These are phyloP conservation scores for Glomus cerebriforme DNA, from an alignment of 192 early-diverging fungal species.

Conservation along the genomic window DNA sequence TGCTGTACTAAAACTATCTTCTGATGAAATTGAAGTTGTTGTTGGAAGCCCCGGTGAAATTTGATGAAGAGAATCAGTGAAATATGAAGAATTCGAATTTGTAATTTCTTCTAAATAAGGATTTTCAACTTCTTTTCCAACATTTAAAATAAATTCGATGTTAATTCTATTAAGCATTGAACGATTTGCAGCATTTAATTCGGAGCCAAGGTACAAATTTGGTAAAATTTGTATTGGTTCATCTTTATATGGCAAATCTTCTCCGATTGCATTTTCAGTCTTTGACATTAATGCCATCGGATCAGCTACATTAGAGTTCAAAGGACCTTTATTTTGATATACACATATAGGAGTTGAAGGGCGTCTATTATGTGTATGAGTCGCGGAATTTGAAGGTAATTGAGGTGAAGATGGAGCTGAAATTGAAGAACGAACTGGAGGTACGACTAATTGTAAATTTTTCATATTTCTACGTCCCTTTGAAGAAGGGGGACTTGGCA, in stretches of 20 bases:
- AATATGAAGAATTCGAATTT: conserved; percentile 10
- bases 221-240: conserved; percentile 66
- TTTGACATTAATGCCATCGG: conserved; percentile 27
- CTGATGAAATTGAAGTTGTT: conserved; percentile 4
- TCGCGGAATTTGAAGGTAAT: not conserved
- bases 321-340: conserved; percentile 13
- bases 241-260: conserved; percentile 50
- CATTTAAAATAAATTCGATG: conserved; percentile 69
- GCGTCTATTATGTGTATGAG: conserved; percentile 25
- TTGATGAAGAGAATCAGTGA: conserved; percentile 31
- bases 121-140: conserved; percentile 76
- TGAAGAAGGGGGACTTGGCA: conserved; percentile 13
- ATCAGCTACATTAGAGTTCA: not conserved
- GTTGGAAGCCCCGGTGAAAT: conserved; percentile 8
- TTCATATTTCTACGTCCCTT: conserved; percentile 23
- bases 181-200: conserved; percentile 62
- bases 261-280: conserved; percentile 33
- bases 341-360: conserved; percentile 28
- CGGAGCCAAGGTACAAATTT: conserved; percentile 68
- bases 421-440: conserved; percentile 29
- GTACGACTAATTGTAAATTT: conserved; percentile 29
- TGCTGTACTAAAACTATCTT: conserved; percentile 14
- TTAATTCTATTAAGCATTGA: conserved; percentile 47
- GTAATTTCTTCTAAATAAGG: conserved; percentile 35
- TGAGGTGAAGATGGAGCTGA: conserved; percentile 28